Base-by-base conservation (phyloP, 2,329 filamentous ascomycete genomes). In the Ophiocordyceps australis region DNA sequence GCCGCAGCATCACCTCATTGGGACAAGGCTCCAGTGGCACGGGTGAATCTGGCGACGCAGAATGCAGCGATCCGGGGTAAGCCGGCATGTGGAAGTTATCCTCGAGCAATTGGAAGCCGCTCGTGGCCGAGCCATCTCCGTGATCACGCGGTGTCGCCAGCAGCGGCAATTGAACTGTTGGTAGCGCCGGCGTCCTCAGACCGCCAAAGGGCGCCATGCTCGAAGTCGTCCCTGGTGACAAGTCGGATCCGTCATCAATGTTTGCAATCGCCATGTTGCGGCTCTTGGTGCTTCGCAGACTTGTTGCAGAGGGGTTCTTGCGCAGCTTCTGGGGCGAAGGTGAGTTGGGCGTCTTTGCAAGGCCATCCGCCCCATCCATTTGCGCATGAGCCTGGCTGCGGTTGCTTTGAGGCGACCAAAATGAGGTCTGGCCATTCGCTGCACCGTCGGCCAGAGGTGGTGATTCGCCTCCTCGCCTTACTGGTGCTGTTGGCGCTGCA, bases 1-100 rank as follows among this genome's bases (percentile, higher is more conserved):
- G 91, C 13, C 89, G 74, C n/a, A 95, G 62, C 40, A 94, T 64
- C 31, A 76, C 74, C 21, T 91, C 82, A 19, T 77, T 80, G 1
- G 89, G 89, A 45, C 91, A 98, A 4, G 89, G 79, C 43, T 98
- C 89, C 5, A 98, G 62, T 0, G 82, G 70, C 14, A 75, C 64
- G 9, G 85, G 85, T 2, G 72, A 66, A 35, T 82, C 73, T 0
- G 57, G 42, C 9, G 60, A 57, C n/a, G 65, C 46, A 4, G 63
- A 57, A 29, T 75, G 74, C 3, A 74, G 69, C n/a, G 70, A 73
- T 3, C 71, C 72, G 1, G 77, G 65, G 17, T 53, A 62, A 16
- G 54, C 58, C 3, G 64, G 69, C 5, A 74, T 73, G 43, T 86
- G 78, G 22, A 92, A 78, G 33, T 80, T 69, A 36, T 67, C 80